These are phyloP conservation scores for Saxispiralis lemnorum DNA, from an alignment of 495 filamentous ascomycete genomes.

Conservation along the genomic window DNA sequence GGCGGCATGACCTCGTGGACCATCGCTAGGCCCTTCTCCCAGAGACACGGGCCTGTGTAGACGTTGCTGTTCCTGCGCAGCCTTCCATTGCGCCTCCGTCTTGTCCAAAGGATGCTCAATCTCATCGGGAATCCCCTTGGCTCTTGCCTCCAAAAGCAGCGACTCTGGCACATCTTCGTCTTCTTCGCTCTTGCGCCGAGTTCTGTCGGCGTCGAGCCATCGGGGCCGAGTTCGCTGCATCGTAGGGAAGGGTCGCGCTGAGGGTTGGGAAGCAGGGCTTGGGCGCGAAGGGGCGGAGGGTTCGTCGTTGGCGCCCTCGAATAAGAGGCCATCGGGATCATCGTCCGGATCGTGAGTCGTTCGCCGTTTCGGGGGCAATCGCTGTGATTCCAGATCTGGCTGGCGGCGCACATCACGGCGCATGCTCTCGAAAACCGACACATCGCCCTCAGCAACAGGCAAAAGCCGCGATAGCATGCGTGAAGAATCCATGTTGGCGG, in stretches of 20 bases:
- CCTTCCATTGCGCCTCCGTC: constrained; percentile 48
- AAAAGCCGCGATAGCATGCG: constrained; percentile 61
- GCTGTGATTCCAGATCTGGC: constrained; percentile 9
- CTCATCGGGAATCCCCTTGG: constrained; percentile 14
- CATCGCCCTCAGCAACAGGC: constrained; percentile 36
- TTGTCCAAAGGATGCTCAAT: constrained; percentile 9
- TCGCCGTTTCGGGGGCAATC: background rate
- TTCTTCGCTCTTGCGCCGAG: constrained; percentile 30
- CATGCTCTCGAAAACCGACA: constrained; percentile 13
- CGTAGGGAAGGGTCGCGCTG: background rate
- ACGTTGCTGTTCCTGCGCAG: constrained; percentile 42
- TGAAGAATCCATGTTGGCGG: constrained; percentile 47
- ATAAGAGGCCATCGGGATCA: constrained; percentile 3
- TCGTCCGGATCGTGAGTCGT: constrained; percentile 11
- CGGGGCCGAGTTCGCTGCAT: constrained; percentile 3
- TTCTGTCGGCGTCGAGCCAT: constrained; percentile 3
- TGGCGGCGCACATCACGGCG: constrained; percentile 2
- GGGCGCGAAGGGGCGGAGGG: background rate
- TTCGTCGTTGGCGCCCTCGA: constrained; percentile 4
- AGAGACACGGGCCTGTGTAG: constrained; percentile 25
- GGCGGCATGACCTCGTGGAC: background rate
- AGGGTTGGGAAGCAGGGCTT: background rate
- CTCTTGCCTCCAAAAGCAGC: constrained; percentile 50
- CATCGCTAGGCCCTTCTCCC: no score
- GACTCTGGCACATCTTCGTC: constrained; percentile 89